A percentile compares a stretch with the other conserved stretches of the same genome.
Conservation (phyloP, 1,284 basidiomycete genomes). For the Stereum hirsutum region DNA sequence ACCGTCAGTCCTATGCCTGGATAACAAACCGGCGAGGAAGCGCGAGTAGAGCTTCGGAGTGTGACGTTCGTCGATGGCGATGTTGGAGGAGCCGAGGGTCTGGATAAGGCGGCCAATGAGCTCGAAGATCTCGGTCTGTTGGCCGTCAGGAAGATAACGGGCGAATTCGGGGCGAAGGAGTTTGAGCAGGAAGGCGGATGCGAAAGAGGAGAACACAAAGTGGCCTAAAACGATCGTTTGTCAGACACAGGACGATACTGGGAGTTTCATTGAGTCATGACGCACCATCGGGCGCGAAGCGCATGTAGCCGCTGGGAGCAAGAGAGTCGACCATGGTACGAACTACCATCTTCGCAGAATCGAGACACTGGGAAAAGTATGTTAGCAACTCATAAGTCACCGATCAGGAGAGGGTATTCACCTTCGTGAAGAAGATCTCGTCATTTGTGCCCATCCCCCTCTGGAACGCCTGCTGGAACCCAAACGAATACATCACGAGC, state of each 20-base stretch:
- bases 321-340: slow-evolving; percentile 55
- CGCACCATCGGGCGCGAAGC: slow-evolving; percentile 73
- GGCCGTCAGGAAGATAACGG: slow-evolving; percentile 45
- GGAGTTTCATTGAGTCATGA: too few relatives aligned
- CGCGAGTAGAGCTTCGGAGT: slow-evolving; percentile 75
- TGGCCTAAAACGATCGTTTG: slow-evolving; percentile 48
- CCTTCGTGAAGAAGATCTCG: slow-evolving; percentile 61
- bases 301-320: slow-evolving; percentile 69
- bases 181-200: slow-evolving; percentile 79
- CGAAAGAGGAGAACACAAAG: slow-evolving; percentile 80
- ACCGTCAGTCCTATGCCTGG: slow-evolving; percentile 58
- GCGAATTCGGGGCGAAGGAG: slow-evolving; percentile 68
- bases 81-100: slow-evolving; percentile 58
- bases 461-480: slow-evolving; percentile 74
- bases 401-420: slow-evolving; percentile 15
- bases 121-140: slow-evolving; percentile 62
- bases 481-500: slow-evolving; percentile 81
- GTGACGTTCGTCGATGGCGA: slow-evolving; percentile 76
- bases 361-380: slow-evolving; percentile 42
- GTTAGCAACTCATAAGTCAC: slow-evolving; percentile 6
- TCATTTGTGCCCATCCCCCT: slow-evolving; percentile 57
- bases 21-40: slow-evolving; percentile 62
- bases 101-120: slow-evolving; percentile 66
- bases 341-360: slow-evolving; percentile 62
- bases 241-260: too few relatives aligned